phyloP scores from a whole-genome alignment of 106 monocot species.

The Amphibolis antarctica region DNA sequence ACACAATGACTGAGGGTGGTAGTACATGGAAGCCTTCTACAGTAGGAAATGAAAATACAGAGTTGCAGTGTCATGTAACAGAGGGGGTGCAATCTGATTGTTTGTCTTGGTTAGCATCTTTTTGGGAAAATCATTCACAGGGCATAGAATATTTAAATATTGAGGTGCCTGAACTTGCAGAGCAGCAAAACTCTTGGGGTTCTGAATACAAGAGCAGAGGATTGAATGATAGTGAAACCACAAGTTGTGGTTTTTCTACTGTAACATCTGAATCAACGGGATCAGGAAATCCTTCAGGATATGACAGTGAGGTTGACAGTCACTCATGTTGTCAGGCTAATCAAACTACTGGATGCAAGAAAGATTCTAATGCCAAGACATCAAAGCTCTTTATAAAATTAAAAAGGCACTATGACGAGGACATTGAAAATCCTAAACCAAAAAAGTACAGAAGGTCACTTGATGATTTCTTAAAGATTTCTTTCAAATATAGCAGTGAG shows the following conservation, averaged over 20 bases:
- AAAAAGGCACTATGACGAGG: slow-evolving; percentile 74
- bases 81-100: slow-evolving; percentile 21
- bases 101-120: slow-evolving; percentile 15
- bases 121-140: slow-evolving; percentile 9
- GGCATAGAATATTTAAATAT: slow-evolving; percentile 4
- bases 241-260: slow-evolving; percentile 24
- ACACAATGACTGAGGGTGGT: slow-evolving; percentile 40
- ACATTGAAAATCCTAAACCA: slow-evolving; percentile 72
- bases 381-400: slow-evolving; percentile 32
- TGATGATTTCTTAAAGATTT: slow-evolving; percentile 36
- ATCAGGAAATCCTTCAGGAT: slow-evolving; percentile 14
- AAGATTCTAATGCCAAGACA: slow-evolving; percentile 18
- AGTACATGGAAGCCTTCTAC: neutral
- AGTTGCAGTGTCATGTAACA: slow-evolving; percentile 15
- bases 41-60: slow-evolving; percentile 6
- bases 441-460: slow-evolving; percentile 52
- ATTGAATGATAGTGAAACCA: slow-evolving; percentile 10
- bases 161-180: slow-evolving; percentile 8
- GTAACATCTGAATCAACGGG: slow-evolving; percentile 20
- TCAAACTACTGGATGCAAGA: slow-evolving; percentile 11
- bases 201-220: slow-evolving; percentile 9
- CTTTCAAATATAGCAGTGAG: slow-evolving; percentile 67
- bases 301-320: slow-evolving; percentile 21
- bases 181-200: slow-evolving; percentile 4
- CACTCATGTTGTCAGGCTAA: slow-evolving; percentile 1